Conservation (phyloP, 2,329 filamentous ascomycete genomes). For the Diplodia intermedia region DNA sequence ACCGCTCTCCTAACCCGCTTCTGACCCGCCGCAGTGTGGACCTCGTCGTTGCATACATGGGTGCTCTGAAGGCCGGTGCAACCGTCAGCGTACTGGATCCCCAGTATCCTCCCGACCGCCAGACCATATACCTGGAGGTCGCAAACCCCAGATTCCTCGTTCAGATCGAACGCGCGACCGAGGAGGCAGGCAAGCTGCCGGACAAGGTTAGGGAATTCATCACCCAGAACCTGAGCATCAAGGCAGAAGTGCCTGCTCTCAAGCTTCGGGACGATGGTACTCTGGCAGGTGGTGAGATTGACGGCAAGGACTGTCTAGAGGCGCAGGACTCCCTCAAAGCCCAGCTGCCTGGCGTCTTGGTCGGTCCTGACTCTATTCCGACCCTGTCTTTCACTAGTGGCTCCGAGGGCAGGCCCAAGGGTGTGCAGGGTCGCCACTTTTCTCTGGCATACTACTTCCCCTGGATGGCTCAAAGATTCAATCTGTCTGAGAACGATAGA, state of each 20-base stretch:
- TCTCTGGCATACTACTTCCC: slow-evolving; percentile 84
- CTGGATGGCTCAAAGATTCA: slow-evolving; percentile 90
- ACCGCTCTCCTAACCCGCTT: background rate
- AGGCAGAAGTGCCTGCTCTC: slow-evolving; percentile 76
- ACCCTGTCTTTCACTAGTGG: slow-evolving; percentile 71
- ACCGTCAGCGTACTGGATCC: slow-evolving; percentile 76
- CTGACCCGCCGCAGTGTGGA: slow-evolving; percentile 61
- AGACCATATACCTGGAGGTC: slow-evolving; percentile 84
- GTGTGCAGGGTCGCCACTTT: slow-evolving; percentile 86
- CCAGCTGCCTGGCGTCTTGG: slow-evolving; percentile 71
- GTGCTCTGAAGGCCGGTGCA: slow-evolving; percentile 65
- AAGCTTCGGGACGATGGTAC: slow-evolving; percentile 73
- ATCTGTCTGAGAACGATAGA: slow-evolving; percentile 71
- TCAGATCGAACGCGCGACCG: slow-evolving; percentile 73
- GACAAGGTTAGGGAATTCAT: slow-evolving; percentile 71
- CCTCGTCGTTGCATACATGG: slow-evolving; percentile 81
- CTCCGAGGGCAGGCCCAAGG: slow-evolving; percentile 81
- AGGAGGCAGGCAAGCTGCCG: slow-evolving; percentile 70
- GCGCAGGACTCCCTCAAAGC: slow-evolving; percentile 60
- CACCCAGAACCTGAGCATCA: slow-evolving; percentile 72
- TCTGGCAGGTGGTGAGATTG: slow-evolving; percentile 70
- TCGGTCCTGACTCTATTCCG: slow-evolving; percentile 84
- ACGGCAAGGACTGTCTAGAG: slow-evolving; percentile 72
- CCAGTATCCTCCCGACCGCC: slow-evolving; percentile 77
- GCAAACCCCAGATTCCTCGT: slow-evolving; percentile 76